Evolutionary conservation across 2,329 filamentous ascomycete genomes (phyloP), one percentile per base, ranked within the genome.

Genomic region (Claviceps purpurea): DNA sequence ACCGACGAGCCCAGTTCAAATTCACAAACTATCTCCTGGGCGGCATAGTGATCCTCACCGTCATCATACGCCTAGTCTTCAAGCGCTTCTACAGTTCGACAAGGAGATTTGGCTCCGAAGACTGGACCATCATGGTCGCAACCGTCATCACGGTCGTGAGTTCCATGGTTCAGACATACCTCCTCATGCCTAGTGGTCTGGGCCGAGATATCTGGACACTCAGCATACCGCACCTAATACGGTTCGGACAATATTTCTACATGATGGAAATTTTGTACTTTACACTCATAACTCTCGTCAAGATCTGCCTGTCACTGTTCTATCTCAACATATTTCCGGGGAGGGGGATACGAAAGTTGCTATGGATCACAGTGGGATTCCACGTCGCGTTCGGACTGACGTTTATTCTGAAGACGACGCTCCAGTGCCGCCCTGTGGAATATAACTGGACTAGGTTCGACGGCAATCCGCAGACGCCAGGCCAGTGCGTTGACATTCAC

Each of bases 261-360:
- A 58, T 64, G 54, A 63, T 64, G 56, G 64, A 66, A 46, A 50
- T 60, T n/a, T 34, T 73, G 44, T 73, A 75, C 58, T 72, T 74
- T 58, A 53, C 61, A 5, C 61, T 68, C 14, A 59, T 73, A n/a
- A 62, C 67, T 38, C 60, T 73, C 49, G 66, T 72, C 22, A 73
- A 75, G 54, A 61, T 72, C 20, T 70, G 73, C 4, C 65, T 78
- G 34, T 64, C 77, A 5, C 64, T 73, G 55, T 73, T 77, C 60
- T 76, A 75, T 57, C 63, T 72, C 34, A 68, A 70, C 47, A 71
- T 77, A 51, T 77, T 77, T 53, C 70, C 70, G 0, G 56, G 58
- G 1, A 56, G 42, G 2, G 51, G 47, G 6, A 64, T 73, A 30
- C 64, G 64, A 18, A 60, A 59, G n/a, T 38, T 69, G 14, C 60